Evolutionary conservation across 257 asterid genomes (phyloP).

Genomic region (Primulina eburnea): DNA sequence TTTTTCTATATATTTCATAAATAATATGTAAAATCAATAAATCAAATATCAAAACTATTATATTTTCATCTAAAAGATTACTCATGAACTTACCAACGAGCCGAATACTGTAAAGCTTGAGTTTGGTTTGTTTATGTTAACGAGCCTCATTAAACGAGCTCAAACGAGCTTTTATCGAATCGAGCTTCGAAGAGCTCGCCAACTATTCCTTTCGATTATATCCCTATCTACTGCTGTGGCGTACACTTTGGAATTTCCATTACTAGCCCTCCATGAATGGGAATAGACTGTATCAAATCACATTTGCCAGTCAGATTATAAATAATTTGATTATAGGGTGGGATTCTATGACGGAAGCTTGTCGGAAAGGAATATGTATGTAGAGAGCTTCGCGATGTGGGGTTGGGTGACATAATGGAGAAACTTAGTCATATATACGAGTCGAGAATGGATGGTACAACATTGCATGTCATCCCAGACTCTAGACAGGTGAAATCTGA

Average conservation of each 20-base stretch:
- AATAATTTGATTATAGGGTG: constrained; percentile 49
- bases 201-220: no score
- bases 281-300: constrained; percentile 36
- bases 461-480: constrained; percentile 92
- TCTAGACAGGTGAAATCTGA: constrained; percentile 94
- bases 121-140: no score
- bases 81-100: no score
- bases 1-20: no score
- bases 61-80: no score
- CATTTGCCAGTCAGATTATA: neutral
- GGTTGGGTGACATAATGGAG: constrained; percentile 98
- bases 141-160: no score
- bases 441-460: constrained; percentile 83
- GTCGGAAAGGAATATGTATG: constrained; percentile 83
- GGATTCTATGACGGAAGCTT: constrained; percentile 90
- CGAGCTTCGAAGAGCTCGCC: no score
- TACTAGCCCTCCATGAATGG: constrained; percentile 63
- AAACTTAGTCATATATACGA: constrained; percentile 98
- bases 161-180: no score
- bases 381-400: constrained; percentile 94
- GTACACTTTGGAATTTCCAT: constrained; percentile 65
- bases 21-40: no score
- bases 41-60: no score
- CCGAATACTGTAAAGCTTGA: no score
- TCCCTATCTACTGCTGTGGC: no score